Base-by-base conservation (phyloP, 78 protist species). In the Dictyostelium citrinum region DNA sequence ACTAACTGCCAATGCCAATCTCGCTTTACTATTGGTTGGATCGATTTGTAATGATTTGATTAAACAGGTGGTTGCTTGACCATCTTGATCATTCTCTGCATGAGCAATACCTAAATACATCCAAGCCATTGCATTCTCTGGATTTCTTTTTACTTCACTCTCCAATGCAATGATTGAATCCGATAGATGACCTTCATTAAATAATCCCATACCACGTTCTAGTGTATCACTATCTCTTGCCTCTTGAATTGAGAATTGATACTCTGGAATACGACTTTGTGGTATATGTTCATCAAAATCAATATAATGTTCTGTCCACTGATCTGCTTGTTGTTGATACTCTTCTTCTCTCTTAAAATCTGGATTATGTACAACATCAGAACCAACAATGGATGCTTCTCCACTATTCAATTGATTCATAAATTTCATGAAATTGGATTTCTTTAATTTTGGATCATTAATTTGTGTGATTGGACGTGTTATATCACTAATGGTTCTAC, bases 1-100 rank as follows among this genome's bases (percentile, higher is more conserved):
- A 31, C 88, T 91, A 17, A 83, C 90, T 2, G 90, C 46, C 45
- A 91, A 75, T 45, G 90, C 90, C 90, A 46, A 41, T 67, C 92
- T 71, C 20, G 98, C 97, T 37, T 37, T 84, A 3, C 74, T 16
- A 84, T 95, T 93, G 12, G 27, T n/a, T 33, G 96, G 96, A 78
- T 96, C 96, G 24, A 85, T 10, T n/a, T 43, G 72, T 46, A 93
- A 71, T 16, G 97, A 96, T 12, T 82, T 49, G 14, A 78, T 14
- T 16, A 97, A 81, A 20, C 97, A 97, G 0, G 76, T 27, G 31
- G 96, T 95, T 24, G 98, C 98, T 75, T 82, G 46, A 33, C 31
- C 29, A 76, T 96, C 98, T 46, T 93, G 68, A 74, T 97, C 98
- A 75, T 88, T 83, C 88, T 97, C 98, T 1, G 98, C 98, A 46